Conservation (phyloP, 1,284 basidiomycete species). For the Trichosporon ovoides region DNA sequence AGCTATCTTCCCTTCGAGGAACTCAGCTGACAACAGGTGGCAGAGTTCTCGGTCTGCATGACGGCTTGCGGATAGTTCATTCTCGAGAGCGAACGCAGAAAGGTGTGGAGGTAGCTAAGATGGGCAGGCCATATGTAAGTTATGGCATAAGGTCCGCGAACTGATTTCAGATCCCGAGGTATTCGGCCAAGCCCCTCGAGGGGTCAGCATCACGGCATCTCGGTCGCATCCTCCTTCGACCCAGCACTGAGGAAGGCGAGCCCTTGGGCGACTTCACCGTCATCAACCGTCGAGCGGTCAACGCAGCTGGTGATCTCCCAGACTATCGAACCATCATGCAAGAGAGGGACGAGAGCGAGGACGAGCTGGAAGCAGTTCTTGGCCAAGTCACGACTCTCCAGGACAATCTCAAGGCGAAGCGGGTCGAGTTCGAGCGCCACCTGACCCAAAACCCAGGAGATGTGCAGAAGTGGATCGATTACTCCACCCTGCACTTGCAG, state of each 20-base stretch:
- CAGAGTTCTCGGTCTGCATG: constrained; percentile 25
- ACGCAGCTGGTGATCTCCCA: constrained; percentile 7
- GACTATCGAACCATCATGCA: constrained; percentile 16
- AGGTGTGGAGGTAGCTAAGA: constrained; percentile 29
- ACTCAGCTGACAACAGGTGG: constrained; percentile 18
- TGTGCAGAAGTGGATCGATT: constrained; percentile 38
- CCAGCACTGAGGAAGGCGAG: neutral
- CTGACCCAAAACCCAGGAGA: constrained; percentile 29
- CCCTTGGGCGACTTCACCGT: constrained; percentile 5
- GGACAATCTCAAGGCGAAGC: constrained; percentile 26
- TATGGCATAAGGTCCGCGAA: neutral
- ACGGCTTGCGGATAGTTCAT: constrained; percentile 27
- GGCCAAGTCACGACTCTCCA: constrained; percentile 32
- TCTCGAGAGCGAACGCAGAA: constrained; percentile 28
- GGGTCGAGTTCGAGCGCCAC: constrained; percentile 32
- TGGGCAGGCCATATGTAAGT: constrained; percentile 26
- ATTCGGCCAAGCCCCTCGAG: constrained; percentile 14
- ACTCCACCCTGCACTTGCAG: constrained; percentile 37
- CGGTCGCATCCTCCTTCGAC: constrained; percentile 14
- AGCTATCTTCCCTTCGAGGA: constrained; percentile 10
- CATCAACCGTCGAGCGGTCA: constrained; percentile 5
- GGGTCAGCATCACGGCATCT: constrained; percentile 11
- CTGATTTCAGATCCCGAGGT: constrained; percentile 18
- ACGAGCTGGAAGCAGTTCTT: constrained; percentile 19
- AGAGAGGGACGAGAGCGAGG: constrained; percentile 20